Percentiles rank a stretch among this genome's conserved stretches.
Evolutionary conservation across 2,329 filamentous ascomycete genomes (phyloP).

Genomic region (Diaporthe australafricana): DNA sequence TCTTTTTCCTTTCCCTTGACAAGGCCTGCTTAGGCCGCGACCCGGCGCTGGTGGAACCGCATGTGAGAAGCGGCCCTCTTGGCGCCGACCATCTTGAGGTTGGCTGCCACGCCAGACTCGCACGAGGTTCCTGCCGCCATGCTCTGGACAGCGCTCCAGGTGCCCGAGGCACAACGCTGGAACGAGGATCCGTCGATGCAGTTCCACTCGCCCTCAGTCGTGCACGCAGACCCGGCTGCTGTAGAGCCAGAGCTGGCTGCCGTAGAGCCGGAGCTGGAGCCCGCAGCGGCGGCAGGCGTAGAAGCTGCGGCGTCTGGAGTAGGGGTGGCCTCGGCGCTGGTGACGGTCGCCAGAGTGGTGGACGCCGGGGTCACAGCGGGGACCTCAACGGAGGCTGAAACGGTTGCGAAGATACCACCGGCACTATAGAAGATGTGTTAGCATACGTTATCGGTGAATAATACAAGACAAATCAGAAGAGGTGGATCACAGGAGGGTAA

Average conservation of each 20-base stretch:
- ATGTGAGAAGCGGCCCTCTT: not conserved
- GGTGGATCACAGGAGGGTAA: not conserved
- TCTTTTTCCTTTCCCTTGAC: not conserved
- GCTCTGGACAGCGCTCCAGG: constrained; percentile 60
- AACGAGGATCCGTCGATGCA: constrained; percentile 67
- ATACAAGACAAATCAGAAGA: constrained; percentile 52
- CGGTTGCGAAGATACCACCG: constrained; percentile 30
- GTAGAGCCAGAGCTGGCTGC: not conserved
- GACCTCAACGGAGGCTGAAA: constrained; percentile 30
- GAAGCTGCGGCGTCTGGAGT: not conserved
- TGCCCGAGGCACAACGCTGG: constrained; percentile 71
- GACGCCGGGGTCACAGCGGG: constrained; percentile 28
- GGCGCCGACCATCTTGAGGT: not conserved
- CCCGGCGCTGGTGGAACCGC: constrained; percentile 10
- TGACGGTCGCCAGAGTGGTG: constrained; percentile 43
- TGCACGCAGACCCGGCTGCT: constrained; percentile 57
- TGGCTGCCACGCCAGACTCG: constrained; percentile 27
- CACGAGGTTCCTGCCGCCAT: constrained; percentile 68
- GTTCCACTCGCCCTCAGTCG: constrained; percentile 68
- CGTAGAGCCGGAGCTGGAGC: not conserved
- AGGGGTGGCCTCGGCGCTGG: constrained; percentile 19
- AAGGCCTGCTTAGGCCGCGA: not conserved
- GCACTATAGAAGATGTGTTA: constrained; percentile 38
- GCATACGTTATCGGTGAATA: constrained; percentile 44
- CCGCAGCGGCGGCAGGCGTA: constrained; percentile 38